Conservation (phyloP, 2,329 filamentous ascomycete species). For the Sporothrix globosa region DNA sequence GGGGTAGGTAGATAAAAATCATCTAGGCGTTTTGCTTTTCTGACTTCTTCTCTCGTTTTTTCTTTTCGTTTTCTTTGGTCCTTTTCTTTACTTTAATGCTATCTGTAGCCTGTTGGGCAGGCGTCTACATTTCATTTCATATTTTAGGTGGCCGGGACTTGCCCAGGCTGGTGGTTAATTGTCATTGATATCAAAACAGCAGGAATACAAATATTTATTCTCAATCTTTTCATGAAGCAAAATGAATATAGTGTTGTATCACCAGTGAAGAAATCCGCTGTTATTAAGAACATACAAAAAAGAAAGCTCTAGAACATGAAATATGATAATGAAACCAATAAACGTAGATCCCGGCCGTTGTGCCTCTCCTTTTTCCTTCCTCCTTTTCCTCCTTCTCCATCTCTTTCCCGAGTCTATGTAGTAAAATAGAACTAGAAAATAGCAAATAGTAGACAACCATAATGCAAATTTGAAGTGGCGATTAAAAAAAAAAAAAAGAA, state of each 20-base stretch:
- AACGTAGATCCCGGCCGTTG: conserved; percentile 9
- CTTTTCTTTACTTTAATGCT: neutral
- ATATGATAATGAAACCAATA: conserved; percentile 7
- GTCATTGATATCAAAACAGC: neutral
- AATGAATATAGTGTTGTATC: no score
- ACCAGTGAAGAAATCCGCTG: neutral
- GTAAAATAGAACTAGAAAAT: neutral
- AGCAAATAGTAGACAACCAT: neutral
- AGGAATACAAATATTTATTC: neutral
- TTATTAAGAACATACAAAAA: neutral
- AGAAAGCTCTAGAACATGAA: neutral
- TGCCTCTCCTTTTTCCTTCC: neutral
- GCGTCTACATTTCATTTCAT: neutral
- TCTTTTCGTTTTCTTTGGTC: neutral
- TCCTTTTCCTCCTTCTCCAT: neutral
- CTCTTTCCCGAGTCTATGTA: neutral
- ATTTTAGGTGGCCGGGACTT: neutral
- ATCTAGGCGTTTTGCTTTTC: conserved; percentile 24
- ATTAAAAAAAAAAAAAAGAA: neutral
- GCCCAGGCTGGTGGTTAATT: neutral
- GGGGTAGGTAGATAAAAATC: conserved; percentile 8
- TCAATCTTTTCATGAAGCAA: neutral
- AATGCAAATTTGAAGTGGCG: neutral
- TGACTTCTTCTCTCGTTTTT: neutral
- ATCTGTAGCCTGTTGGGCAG: neutral